Evolutionary conservation across 805 yeast species (phyloP).

Genomic region (Yarrowia sp.): DNA sequence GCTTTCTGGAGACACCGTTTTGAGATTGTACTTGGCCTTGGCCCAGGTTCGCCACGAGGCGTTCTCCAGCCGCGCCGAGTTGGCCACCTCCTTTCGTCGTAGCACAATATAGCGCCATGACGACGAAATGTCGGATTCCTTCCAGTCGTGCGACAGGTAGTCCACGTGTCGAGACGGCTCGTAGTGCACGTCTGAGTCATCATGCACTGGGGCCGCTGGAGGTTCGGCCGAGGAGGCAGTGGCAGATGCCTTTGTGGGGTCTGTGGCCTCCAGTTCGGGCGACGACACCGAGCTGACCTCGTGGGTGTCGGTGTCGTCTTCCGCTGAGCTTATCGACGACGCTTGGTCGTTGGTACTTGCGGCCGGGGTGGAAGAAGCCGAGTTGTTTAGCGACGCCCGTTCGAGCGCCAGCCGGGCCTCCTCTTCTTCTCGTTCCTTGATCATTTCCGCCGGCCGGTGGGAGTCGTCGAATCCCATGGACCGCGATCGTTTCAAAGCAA

Average conservation of each 20-base stretch:
- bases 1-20: constrained; percentile 86
- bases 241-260: constrained; percentile 33
- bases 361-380: background rate
- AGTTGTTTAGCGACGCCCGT: constrained; percentile 14
- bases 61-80: constrained; percentile 78
- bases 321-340: constrained; percentile 27
- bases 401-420: constrained; percentile 33
- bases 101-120: constrained; percentile 94
- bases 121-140: constrained; percentile 87
- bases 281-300: constrained; percentile 39
- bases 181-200: constrained; percentile 78
- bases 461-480: constrained; percentile 39
- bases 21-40: constrained; percentile 67
- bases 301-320: constrained; percentile 36
- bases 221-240: background rate
- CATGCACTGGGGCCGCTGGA: constrained; percentile 49
- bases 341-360: constrained; percentile 12
- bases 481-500: constrained; percentile 38
- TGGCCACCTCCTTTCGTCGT: constrained; percentile 83
- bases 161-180: constrained; percentile 94
- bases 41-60: constrained; percentile 98
- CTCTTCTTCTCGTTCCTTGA: constrained; percentile 33
- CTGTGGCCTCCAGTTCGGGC: constrained; percentile 45
- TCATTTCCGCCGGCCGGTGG: constrained; percentile 38
- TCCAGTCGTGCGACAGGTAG: constrained; percentile 95